These are phyloP conservation scores for Oemleria cerasiformis DNA, from an alignment of 306 rosid species.

Conservation along the genomic window DNA sequence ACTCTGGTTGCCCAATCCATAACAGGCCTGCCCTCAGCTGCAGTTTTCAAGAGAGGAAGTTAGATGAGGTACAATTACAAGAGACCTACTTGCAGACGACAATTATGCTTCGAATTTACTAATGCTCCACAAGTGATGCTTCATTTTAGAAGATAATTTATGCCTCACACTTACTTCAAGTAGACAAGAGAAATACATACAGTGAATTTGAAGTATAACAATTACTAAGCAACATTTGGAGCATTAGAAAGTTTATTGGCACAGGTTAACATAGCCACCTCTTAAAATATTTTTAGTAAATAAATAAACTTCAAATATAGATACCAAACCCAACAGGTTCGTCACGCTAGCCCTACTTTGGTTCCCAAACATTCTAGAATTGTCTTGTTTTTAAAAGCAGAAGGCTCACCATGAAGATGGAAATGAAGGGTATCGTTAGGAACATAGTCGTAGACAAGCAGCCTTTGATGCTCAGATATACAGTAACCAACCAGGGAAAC, in stretches of 20 bases:
- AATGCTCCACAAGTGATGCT: slow-evolving; percentile 16
- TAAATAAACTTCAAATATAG: not conserved
- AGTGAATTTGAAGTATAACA: slow-evolving; percentile 8
- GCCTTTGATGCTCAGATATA: slow-evolving; percentile 79
- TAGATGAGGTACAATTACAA: slow-evolving; percentile 15
- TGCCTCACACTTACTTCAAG: not conserved
- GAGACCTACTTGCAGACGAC: not conserved
- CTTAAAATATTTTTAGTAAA: not conserved
- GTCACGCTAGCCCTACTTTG: not conserved
- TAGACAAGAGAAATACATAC: not conserved
- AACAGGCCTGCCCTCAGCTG: slow-evolving; percentile 57
- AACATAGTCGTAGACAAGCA: slow-evolving; percentile 86
- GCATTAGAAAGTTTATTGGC: slow-evolving; percentile 8
- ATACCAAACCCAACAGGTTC: not conserved
- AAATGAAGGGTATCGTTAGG: slow-evolving; percentile 80
- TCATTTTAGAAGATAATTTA: not conserved
- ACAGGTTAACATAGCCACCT: slow-evolving; percentile 4
- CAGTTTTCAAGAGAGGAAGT: slow-evolving; percentile 21
- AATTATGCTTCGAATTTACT: not conserved
- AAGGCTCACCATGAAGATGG: slow-evolving; percentile 88
- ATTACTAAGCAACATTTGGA: not conserved
- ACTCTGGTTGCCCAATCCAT: slow-evolving; percentile 83
- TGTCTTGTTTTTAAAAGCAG: slow-evolving; percentile 18
- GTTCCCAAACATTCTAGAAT: not conserved
- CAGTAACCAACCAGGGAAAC: slow-evolving; percentile 97